These are phyloP conservation scores for Pythium angustatum DNA, from an alignment of 352 stramenopile genomes.

Conservation along the genomic window DNA sequence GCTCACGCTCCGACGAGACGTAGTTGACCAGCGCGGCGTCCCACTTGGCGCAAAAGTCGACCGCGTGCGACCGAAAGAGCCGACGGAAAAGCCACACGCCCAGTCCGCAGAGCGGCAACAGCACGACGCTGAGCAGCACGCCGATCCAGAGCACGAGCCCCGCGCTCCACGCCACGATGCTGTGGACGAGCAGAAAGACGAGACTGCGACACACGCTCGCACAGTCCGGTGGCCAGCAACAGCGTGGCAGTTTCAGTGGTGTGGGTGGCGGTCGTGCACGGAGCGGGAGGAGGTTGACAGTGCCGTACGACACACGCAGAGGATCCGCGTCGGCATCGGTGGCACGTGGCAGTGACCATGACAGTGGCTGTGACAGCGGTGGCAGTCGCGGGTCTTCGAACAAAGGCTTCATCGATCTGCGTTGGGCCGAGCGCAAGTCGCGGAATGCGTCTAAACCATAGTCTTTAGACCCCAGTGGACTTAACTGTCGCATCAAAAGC, in stretches of 20 bases:
- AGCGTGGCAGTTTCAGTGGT: neutral
- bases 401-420: no score
- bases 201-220: neutral
- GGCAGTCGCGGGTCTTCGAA: no score
- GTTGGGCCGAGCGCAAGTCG: no score
- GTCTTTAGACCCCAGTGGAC: no score
- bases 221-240: neutral
- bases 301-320: constrained; percentile 25
- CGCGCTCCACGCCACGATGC: constrained; percentile 10
- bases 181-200: constrained; percentile 26
- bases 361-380: no score
- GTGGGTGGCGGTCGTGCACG: neutral
- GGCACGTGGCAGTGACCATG: neutral
- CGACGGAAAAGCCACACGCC: constrained; percentile 25
- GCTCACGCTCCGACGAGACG: constrained; percentile 6
- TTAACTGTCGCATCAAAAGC: no score
- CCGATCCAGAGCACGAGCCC: constrained; percentile 8
- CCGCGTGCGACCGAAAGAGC: constrained; percentile 22
- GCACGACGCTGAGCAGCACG: constrained; percentile 12
- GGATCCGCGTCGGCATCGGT: neutral
- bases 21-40: constrained; percentile 30
- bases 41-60: constrained; percentile 21
- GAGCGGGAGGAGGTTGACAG: constrained; percentile 8
- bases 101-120: constrained; percentile 28
- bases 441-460: no score